Base-by-base conservation (phyloP, 1,139 yeast species). In the Candida pseudoviswanathii region DNA sequence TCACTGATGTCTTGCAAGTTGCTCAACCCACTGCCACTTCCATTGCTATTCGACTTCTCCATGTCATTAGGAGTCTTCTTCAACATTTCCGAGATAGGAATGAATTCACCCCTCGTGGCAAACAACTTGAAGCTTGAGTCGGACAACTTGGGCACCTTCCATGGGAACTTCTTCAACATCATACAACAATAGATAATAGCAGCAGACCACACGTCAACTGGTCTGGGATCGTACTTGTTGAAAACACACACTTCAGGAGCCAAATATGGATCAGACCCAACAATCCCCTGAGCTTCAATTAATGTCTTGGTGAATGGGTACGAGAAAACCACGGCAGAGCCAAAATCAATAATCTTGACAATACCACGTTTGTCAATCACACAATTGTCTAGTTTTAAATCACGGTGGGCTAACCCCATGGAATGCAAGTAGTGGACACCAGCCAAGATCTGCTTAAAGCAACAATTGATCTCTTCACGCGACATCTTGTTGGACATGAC, bases 401-500 rank as follows among this genome's bases (percentile, higher is more conserved):
- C 98, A 54, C 98, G 82, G 65, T 92, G 98, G 0, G 97, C 91
- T 53, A 92, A 75, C 2, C 98, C 97, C 67, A 87, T 82, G 39
- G 90, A 81, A 67, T 92, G 97, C 60, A 92, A 72, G 64, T 92
- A 92, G 59, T 81, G 84, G 41, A 92, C 84, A 45, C 97, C 97
- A 4, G 84, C 77, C 60, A 91, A 73, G 43, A 92, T 81, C 69
- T 92, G 98, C 62, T 89, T 89, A 63, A 92, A 86, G 65, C 96
- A 92, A 69, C 98, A 92, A 65, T 86, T 88, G 52, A 90, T 84
- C 66, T 92, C 98, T 48, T 83, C 86, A 51, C 85, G 75, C 1
- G 90, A 77, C 97, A 92, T 91, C 62, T 89, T 86, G 58, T 94
- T 95, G 27, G 95, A 85, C 97, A 92, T 92, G 34, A 92, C 98